A percentile compares a stretch with the other conserved stretches of the same genome.
Evolutionary conservation across 768 basidiomycete genomes (phyloP).

Genomic region (Sistotremastrum niveocremeum): DNA sequence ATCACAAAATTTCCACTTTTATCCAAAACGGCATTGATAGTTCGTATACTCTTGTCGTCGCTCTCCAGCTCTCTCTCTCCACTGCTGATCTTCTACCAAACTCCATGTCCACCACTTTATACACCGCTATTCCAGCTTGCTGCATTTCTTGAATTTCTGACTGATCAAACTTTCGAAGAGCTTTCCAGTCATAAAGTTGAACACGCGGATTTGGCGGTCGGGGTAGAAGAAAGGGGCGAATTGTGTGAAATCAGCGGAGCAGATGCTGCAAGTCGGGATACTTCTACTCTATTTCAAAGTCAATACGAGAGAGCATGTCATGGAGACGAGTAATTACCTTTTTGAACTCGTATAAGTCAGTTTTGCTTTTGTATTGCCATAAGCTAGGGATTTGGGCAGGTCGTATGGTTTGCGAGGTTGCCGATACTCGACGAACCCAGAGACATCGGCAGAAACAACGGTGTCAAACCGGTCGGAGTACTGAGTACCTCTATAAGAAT

Average conservation of each 20-base stretch:
- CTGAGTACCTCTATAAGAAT: slow-evolving; percentile 24
- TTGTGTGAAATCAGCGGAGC: slow-evolving; percentile 79
- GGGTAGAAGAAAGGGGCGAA: slow-evolving; percentile 92
- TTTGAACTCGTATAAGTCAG: slow-evolving; percentile 96
- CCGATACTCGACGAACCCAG: slow-evolving; percentile 96
- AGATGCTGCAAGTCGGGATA: slow-evolving; percentile 78
- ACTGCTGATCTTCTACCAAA: slow-evolving; percentile 88
- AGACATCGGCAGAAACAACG: slow-evolving; percentile 89
- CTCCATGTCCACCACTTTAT: slow-evolving; percentile 96
- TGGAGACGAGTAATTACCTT: slow-evolving; percentile 40
- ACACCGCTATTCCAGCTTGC: slow-evolving; percentile 88
- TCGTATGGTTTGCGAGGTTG: slow-evolving; percentile 80
- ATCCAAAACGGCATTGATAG: slow-evolving; percentile 88
- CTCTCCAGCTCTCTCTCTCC: slow-evolving; percentile 74
- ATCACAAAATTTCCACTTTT: slow-evolving; percentile 91
- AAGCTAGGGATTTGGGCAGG: slow-evolving; percentile 62
- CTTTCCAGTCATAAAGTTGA: slow-evolving; percentile 83
- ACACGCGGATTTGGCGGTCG: slow-evolving; percentile 87
- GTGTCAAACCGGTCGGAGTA: slow-evolving; percentile 85
- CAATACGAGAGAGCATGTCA: neutral
- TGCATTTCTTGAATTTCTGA: slow-evolving; percentile 98
- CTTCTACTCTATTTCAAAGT: slow-evolving; percentile 48
- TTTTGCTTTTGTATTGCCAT: slow-evolving; percentile 85
- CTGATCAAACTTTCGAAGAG: slow-evolving; percentile 89
- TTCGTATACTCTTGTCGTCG: slow-evolving; percentile 47